A percentile compares a stretch with the other conserved stretches of the same genome.
Evolutionary conservation across 2,329 filamentous ascomycete genomes (phyloP).

Genomic region (Aspergillus arachidicola): DNA sequence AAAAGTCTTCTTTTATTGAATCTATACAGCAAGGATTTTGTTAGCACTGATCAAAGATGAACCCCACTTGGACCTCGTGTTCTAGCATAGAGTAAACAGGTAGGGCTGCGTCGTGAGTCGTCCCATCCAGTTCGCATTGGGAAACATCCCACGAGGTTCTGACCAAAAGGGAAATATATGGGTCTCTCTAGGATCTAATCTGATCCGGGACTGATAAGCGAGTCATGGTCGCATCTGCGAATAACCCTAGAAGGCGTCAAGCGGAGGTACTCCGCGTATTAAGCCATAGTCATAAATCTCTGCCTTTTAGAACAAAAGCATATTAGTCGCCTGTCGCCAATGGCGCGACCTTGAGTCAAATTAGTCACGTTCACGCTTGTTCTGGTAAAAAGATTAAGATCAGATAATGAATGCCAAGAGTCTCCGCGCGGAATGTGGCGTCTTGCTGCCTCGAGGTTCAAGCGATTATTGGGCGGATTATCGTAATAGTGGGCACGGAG

Average conservation of each 20-base stretch:
- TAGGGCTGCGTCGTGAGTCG: background rate
- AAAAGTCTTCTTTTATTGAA: background rate
- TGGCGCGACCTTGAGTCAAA: background rate
- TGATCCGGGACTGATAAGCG: constrained; percentile 1
- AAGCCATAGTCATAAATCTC: background rate
- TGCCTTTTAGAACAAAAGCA: background rate
- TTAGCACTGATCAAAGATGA: no score
- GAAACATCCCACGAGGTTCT: background rate
- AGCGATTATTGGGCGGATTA: background rate
- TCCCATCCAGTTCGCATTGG: background rate
- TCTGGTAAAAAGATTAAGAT: constrained; percentile 3
- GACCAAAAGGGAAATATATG: background rate
- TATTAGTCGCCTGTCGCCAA: background rate
- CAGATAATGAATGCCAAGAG: constrained; percentile 20
- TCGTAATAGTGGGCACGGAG: background rate
- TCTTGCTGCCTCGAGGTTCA: background rate
- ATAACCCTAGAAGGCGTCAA: background rate
- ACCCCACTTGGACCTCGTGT: background rate
- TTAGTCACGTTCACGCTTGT: background rate
- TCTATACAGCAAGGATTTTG: background rate
- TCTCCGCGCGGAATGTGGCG: background rate
- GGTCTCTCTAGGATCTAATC: constrained; percentile 2
- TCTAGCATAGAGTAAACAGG: background rate
- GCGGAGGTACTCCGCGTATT: background rate
- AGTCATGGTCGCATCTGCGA: background rate